Evolutionary conservation across 2,329 filamentous ascomycete species (phyloP).

Genomic region (Fusarium kyushuense): DNA sequence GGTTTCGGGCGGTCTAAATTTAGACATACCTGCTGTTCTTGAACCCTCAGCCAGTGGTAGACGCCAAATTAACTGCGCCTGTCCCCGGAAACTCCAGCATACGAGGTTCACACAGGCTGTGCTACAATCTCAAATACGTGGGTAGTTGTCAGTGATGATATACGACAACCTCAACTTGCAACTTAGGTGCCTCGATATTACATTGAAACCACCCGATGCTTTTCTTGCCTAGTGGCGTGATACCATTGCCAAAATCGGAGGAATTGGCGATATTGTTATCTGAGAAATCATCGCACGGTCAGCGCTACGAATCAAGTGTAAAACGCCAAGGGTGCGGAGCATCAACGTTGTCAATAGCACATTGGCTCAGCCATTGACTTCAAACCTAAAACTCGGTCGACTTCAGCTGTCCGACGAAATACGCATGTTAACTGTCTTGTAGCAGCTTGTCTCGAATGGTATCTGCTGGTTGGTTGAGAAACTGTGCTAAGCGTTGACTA

Average conservation of each 20-base stretch:
- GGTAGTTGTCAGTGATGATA: background rate
- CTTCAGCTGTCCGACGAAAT: conserved; percentile 12
- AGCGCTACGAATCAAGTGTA: background rate
- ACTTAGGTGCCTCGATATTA: background rate
- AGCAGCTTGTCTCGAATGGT: conserved; percentile 18
- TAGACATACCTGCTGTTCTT: conserved; percentile 22
- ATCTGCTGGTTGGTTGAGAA: conserved; percentile 3
- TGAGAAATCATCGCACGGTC: background rate
- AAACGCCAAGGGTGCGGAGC: conserved; percentile 5
- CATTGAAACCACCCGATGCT: background rate
- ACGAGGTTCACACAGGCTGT: conserved; percentile 18
- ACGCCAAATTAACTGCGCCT: conserved; percentile 20
- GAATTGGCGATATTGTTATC: background rate
- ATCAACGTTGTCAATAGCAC: conserved; percentile 13
- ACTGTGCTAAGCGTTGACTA: conserved; percentile 10
- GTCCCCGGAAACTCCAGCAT: conserved; percentile 17
- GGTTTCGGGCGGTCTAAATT: conserved; percentile 31
- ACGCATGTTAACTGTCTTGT: conserved; percentile 30
- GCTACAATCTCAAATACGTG: background rate
- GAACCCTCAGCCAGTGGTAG: conserved; percentile 25
- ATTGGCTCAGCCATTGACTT: conserved; percentile 4
- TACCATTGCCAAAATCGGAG: background rate
- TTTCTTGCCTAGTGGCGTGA: background rate
- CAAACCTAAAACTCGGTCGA: conserved; percentile 7
- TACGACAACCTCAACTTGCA: background rate